Evolutionary conservation across 2,329 filamentous ascomycete genomes (phyloP).

Genomic region (Diaporthe longicolla): DNA sequence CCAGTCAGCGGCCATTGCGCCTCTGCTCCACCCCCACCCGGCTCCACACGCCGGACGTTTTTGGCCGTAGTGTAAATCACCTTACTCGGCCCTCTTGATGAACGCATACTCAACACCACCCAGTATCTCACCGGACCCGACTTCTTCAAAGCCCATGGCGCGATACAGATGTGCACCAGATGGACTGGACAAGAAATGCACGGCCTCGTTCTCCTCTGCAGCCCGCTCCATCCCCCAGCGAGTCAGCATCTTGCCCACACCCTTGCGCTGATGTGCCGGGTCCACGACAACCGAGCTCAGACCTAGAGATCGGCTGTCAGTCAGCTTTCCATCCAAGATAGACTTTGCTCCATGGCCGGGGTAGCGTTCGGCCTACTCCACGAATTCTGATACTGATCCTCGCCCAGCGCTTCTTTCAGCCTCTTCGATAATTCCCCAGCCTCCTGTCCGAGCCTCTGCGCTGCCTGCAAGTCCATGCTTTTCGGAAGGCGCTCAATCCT

Average conservation of each 20-base stretch:
- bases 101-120: conserved; percentile 36
- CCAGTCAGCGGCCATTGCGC: neutral
- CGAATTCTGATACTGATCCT: conserved; percentile 26
- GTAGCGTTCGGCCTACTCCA: conserved; percentile 28
- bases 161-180: conserved; percentile 34
- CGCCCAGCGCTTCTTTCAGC: conserved; percentile 25
- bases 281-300: conserved; percentile 32
- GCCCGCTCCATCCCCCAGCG: conserved; percentile 33
- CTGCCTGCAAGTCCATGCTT: conserved; percentile 14
- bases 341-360: no score
- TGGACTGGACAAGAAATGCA: conserved; percentile 33
- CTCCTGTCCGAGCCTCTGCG: neutral
- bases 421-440: conserved; percentile 9
- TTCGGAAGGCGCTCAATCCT: neutral
- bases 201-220: conserved; percentile 26
- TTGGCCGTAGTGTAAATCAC: neutral
- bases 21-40: neutral
- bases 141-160: conserved; percentile 31
- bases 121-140: conserved; percentile 23
- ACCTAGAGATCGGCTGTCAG: neutral
- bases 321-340: neutral
- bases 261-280: conserved; percentile 38
- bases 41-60: neutral
- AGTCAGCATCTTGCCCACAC: conserved; percentile 34
- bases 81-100: conserved; percentile 28